These are phyloP conservation scores for Verticillium longisporum DNA, from an alignment of 2,329 filamentous ascomycete genomes.

Conservation along the genomic window DNA sequence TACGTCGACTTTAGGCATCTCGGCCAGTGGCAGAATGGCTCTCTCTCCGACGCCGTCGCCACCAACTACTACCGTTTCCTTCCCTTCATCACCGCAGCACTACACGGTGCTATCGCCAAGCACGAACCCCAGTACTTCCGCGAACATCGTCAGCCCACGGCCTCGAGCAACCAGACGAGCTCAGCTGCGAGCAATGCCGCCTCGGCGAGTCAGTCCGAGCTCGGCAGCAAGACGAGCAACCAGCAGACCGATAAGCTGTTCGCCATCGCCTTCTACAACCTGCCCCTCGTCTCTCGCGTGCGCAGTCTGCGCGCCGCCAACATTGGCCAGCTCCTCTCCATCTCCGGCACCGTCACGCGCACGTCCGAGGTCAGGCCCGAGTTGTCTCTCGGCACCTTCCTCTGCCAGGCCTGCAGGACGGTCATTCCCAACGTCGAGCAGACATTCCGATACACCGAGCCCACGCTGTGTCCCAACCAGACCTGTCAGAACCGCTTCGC, in stretches of 20 bases:
- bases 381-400: conserved; percentile 84
- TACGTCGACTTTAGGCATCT: conserved; percentile 88
- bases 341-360: conserved; percentile 92
- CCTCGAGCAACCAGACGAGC: conserved; percentile 64
- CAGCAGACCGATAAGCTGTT: conserved; percentile 98
- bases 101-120: conserved; percentile 91
- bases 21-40: conserved; percentile 66
- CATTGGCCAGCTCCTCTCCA: conserved; percentile 88
- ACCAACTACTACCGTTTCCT: conserved; percentile 92
- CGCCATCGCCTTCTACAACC: conserved; percentile 85
- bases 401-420: conserved; percentile 79
- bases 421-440: conserved; percentile 90
- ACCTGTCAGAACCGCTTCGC: conserved; percentile 82
- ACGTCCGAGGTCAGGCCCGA: conserved; percentile 97
- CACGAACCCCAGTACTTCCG: conserved; percentile 92
- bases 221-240: conserved; percentile 71
- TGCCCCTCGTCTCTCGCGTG: conserved; percentile 79
- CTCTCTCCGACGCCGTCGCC: conserved; percentile 78
- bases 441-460: conserved; percentile 95
- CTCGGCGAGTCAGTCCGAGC: conserved; percentile 56
- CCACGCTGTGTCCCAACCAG: conserved; percentile 85
- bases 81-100: conserved; percentile 79
- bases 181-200: conserved; percentile 59
- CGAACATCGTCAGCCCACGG: conserved; percentile 79
- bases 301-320: conserved; percentile 81